Evolutionary conservation across 1,284 basidiomycete species (phyloP).

Genomic region (Fomitopsis palustris): DNA sequence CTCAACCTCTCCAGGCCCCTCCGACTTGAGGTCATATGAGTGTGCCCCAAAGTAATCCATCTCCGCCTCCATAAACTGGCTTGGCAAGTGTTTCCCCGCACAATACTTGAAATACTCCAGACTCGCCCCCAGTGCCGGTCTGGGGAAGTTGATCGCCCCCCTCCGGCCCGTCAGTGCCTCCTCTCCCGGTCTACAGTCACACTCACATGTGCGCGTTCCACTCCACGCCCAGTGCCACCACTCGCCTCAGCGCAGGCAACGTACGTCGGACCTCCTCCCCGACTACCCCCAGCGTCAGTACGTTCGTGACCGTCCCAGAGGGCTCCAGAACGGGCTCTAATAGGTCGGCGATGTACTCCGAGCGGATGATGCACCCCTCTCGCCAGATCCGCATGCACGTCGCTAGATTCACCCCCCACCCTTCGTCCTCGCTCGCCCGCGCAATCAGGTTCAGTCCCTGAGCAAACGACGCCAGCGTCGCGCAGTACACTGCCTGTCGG

Average conservation of each 20-base stretch:
- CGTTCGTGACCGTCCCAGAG: slow-evolving; percentile 11
- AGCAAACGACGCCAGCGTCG: slow-evolving; percentile 17
- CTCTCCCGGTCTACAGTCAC: neutral
- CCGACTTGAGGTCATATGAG: slow-evolving; percentile 17
- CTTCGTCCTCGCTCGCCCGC: slow-evolving; percentile 18
- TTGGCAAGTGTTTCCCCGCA: slow-evolving; percentile 19
- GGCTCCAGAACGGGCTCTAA: slow-evolving; percentile 17
- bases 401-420: slow-evolving; percentile 17
- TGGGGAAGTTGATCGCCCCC: neutral
- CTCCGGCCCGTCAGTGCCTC: neutral
- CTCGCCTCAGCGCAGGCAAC: slow-evolving; percentile 12
- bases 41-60: slow-evolving; percentile 23
- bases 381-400: slow-evolving; percentile 20
- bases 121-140: slow-evolving; percentile 18
- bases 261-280: slow-evolving; percentile 18
- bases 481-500: slow-evolving; percentile 18
- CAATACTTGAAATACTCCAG: slow-evolving; percentile 22
- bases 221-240: slow-evolving; percentile 13
- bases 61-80: slow-evolving; percentile 24
- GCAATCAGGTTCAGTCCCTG: slow-evolving; percentile 23
- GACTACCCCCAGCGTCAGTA: slow-evolving; percentile 14
- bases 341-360: slow-evolving; percentile 20
- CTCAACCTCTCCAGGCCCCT: slow-evolving; percentile 19
- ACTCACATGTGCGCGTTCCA: slow-evolving; percentile 23
- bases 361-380: slow-evolving; percentile 22